phyloP scores from a whole-genome alignment of 139 green algal genomes.

The Micromonas commoda region DNA sequence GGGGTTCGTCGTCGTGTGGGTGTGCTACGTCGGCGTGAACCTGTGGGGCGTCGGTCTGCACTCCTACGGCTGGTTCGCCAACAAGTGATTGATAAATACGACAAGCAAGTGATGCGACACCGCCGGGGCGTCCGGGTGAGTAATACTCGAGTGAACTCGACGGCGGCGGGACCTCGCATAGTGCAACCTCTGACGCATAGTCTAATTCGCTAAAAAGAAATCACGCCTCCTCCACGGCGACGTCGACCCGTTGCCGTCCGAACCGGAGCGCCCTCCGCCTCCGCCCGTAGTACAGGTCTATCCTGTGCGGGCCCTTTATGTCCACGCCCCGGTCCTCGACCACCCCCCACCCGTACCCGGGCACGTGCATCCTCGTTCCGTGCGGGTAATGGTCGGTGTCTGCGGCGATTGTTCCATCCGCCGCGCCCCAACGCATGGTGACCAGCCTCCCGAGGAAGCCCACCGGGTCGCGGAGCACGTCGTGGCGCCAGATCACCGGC shows the following conservation, averaged over 20 bases:
- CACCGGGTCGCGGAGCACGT: background rate
- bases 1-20: conserved; percentile 35
- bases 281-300: conserved; percentile 1
- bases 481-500: background rate
- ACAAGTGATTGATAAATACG: background rate
- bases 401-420: conserved; percentile 44
- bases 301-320: background rate
- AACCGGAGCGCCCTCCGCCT: background rate
- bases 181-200: too few relatives aligned
- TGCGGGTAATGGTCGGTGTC: conserved; percentile 48
- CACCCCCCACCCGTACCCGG: conserved; percentile 44
- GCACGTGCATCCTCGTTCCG: conserved; percentile 44
- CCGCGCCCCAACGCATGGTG: conserved; percentile 36
- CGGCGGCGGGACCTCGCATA: too few relatives aligned
- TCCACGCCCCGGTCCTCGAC: conserved; percentile 36
- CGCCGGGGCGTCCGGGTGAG: too few relatives aligned
- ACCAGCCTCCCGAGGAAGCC: conserved; percentile 19
- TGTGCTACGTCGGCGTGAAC: conserved; percentile 38
- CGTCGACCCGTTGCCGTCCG: background rate
- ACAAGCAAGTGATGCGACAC: background rate
- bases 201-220: too few relatives aligned
- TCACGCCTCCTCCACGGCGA: background rate
- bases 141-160: too few relatives aligned
- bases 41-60: conserved; percentile 31
- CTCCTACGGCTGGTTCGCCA: conserved; percentile 32